Evolutionary conservation across 2,329 filamentous ascomycete genomes (phyloP), one percentile per base, ranked within the genome.

Genomic region (Pestalotiopsis sp.): DNA sequence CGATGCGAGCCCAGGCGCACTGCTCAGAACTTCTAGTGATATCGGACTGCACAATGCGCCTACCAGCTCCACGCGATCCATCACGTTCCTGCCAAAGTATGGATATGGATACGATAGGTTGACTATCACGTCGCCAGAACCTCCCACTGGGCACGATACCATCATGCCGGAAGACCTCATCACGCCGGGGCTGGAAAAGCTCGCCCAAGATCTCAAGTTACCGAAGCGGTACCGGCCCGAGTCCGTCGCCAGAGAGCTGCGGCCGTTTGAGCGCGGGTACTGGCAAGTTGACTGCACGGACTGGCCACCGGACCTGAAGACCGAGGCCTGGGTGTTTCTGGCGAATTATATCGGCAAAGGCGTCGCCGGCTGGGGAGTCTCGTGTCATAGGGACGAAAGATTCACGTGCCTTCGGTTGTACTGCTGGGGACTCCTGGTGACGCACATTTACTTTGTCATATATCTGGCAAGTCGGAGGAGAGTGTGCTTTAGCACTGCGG

Each of bases 391-490:
- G 31, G 82, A 84, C 62, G 73, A 74, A 27, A 76, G 73, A 4
- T 85, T 82, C 72, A 79, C 76, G 12, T 81, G 83, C 68, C 78
- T 97, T 2, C 86, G 89, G 41, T 78, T 95, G 1, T 96, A 92
- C 76, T 93, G 93, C 75, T 97, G 93, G 91, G 94, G 92, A 0
- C 87, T 91, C 70, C 82, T 93, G 0, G 88, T 89, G 0, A 86
- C 89, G 66, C 91, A 97, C 74, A 85, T 93, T 41, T 97, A 94
- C 78, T 80, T 96, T 4, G 78, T 95, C 52, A 79, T 97, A 0
- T 95, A 92, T 76, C 80, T 94, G 14, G 92, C 90, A 0, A 95
- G 91, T 73, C 84, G 88, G 68, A 85, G 91, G 40, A 84, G 85
- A 70, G 79, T 95, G 17, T 85, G 87, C 69, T 83, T 82, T 6